phyloP scores from a whole-genome alignment of 768 basidiomycete species.

The Leucosporidium yakuticum region DNA sequence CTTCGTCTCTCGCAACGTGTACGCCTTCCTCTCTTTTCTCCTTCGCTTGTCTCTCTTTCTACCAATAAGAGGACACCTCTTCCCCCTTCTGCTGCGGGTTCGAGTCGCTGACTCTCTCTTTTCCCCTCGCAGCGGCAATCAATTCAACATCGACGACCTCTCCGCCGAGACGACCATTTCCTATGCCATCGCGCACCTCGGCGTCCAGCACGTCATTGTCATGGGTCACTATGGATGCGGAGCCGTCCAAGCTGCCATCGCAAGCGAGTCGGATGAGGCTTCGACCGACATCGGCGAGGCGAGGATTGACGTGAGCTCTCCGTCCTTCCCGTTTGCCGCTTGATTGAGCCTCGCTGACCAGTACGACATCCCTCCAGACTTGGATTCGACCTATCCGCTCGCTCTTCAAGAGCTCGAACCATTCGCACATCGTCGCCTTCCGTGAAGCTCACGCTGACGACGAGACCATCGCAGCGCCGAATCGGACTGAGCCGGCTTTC shows the following conservation, averaged over 20 bases:
- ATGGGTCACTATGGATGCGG: slow-evolving; percentile 24
- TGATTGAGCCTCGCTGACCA: not conserved
- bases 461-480: not conserved
- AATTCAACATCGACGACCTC: not conserved
- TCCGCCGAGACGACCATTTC: slow-evolving; percentile 14
- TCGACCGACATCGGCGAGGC: slow-evolving; percentile 16
- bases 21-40: too few species aligned
- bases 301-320: slow-evolving; percentile 11
- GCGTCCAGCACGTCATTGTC: slow-evolving; percentile 19
- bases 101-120: not conserved
- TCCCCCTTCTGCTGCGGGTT: not conserved
- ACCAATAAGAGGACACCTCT: not conserved
- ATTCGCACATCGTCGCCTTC: slow-evolving; percentile 14
- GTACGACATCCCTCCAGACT: not conserved
- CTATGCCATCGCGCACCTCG: slow-evolving; percentile 19
- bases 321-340: not conserved
- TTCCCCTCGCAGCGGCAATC: not conserved
- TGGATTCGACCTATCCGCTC: slow-evolving; percentile 24
- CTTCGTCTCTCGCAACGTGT: slow-evolving; percentile 27
- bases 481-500: not conserved
- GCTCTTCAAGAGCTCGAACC: slow-evolving; percentile 4
- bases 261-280: not conserved
- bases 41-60: too few species aligned
- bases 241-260: slow-evolving; percentile 19
- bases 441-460: slow-evolving; percentile 3